phyloP scores from a whole-genome alignment of 306 rosid species.

The Citrullus mucosospermus region DNA sequence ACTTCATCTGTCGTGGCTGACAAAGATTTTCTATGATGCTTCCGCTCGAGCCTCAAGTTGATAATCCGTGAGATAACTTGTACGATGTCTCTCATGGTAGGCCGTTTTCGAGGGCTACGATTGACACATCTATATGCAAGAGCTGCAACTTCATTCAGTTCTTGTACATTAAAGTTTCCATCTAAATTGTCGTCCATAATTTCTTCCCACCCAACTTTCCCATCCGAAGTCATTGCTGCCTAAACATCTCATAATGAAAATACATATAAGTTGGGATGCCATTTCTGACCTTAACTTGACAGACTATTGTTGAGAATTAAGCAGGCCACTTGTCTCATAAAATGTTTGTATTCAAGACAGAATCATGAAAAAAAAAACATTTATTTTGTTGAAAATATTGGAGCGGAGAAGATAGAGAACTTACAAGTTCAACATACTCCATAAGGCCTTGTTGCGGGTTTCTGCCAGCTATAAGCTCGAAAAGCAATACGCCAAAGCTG shows the following conservation, averaged over 20 bases:
- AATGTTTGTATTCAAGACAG: background rate
- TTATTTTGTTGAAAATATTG: background rate
- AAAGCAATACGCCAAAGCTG: constrained; percentile 90
- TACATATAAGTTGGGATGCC: background rate
- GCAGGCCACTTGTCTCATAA: background rate
- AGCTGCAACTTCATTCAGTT: constrained; percentile 74
- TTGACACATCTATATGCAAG: constrained; percentile 83
- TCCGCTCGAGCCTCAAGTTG: constrained; percentile 44
- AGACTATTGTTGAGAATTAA: background rate
- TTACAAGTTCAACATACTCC: constrained; percentile 95
- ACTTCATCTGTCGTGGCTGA: constrained; percentile 62
- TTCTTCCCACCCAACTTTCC: constrained; percentile 98
- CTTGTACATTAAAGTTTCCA: constrained; percentile 58
- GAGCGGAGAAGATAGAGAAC: constrained; percentile 1
- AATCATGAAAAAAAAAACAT: background rate
- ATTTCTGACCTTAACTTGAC: background rate
- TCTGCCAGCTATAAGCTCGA: constrained; percentile 86
- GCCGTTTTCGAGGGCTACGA: constrained; percentile 60
- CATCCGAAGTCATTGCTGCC: constrained; percentile 94
- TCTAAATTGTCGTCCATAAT: constrained; percentile 67
- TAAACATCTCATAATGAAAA: constrained; percentile 23
- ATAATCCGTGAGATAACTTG: constrained; percentile 60
- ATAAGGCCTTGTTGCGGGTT: constrained; percentile 97
- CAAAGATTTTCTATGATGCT: constrained; percentile 36
- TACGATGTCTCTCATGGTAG: constrained; percentile 86